Evolutionary conservation across 805 yeast species (phyloP), one percentile per base, ranked within the genome.

Genomic region (Wickerhamiella sorbophila): DNA sequence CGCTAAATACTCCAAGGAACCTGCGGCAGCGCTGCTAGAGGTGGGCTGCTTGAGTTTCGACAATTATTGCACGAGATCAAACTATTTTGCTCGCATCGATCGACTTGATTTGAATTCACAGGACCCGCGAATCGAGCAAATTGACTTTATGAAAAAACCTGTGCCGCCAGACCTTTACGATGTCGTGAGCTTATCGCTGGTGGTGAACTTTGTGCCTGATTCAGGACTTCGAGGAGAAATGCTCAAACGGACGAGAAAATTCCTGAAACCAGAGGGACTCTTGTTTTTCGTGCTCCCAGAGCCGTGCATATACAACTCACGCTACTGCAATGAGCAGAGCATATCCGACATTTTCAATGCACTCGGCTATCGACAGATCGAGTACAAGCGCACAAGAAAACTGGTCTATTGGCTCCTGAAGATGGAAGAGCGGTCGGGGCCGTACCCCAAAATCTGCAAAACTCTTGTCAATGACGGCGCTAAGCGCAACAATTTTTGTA

Each of bases 61-160:
- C 32, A 88, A 88, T 53, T 62, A 66, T 33, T 79, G 86, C 3
- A 73, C 88, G 3, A 74, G 73, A 2, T 62, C 76, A 44, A 67
- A 67, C 2, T 47, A 72, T 3, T 81, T 81, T 48, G 53, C 61
- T 1, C 49, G 61, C 0, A 74, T 83, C 1, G 64, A 59, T 1
- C 67, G 86, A 37, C 80, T 88, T 10, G 98, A 88, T 57, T 63
- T 88, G 36, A 75, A 84, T 51, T 79, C 94, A 1, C 88, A 81
- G 56, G 77, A 77, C 42, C 82, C 78, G 0, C 70, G 67, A 3
- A 85, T 88, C 5, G 39, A 66, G 31, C 70, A 81, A 57, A 93
- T 84, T 59, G 93, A 88, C 57, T 88, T 88, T 53, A 80, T 87
- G 87, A 66, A 77, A 35, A 62, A 87, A 43, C 80, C 79, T 4